Conservation (phyloP, 176 grass and related monocot genomes). For the Secale cereale region DNA sequence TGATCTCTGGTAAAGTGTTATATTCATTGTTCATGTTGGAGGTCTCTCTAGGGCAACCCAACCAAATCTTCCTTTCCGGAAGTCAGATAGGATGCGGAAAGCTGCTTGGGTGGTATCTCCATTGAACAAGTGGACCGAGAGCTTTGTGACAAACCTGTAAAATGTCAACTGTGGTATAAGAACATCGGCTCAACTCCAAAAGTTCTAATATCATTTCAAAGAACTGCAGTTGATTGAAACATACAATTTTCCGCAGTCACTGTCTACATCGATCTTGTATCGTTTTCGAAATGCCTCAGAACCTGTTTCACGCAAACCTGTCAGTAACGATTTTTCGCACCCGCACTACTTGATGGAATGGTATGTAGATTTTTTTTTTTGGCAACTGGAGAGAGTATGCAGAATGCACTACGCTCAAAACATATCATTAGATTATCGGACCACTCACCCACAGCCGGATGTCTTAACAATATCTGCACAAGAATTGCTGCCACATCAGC, state of each 20-base stretch:
- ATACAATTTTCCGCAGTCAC: slow-evolving; percentile 72
- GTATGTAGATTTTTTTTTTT: neutral
- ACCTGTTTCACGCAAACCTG: slow-evolving; percentile 43
- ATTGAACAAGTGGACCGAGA: slow-evolving; percentile 70
- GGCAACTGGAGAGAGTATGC: neutral
- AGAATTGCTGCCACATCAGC: slow-evolving; percentile 72
- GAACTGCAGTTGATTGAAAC: slow-evolving; percentile 19
- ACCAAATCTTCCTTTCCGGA: slow-evolving; percentile 89
- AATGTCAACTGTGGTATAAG: slow-evolving; percentile 20
- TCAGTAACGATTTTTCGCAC: neutral
- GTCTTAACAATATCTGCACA: slow-evolving; percentile 72
- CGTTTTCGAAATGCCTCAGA: slow-evolving; percentile 57
- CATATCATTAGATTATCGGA: slow-evolving; percentile 9
- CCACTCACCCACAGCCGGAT: slow-evolving; percentile 66
- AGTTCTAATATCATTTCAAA: neutral
- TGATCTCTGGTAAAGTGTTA: neutral
- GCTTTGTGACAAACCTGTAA: slow-evolving; percentile 84
- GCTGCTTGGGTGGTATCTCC: slow-evolving; percentile 80
- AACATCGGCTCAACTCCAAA: neutral
- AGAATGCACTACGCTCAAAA: neutral
- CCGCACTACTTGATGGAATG: neutral
- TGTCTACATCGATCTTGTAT: slow-evolving; percentile 75
- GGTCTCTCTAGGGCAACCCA: slow-evolving; percentile 87
- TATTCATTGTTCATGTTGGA: slow-evolving; percentile 49
- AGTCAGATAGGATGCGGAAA: slow-evolving; percentile 82